These are phyloP conservation scores for Tripterygium wilfordii DNA, from an alignment of 177 flowering plant species.

Conservation along the genomic window DNA sequence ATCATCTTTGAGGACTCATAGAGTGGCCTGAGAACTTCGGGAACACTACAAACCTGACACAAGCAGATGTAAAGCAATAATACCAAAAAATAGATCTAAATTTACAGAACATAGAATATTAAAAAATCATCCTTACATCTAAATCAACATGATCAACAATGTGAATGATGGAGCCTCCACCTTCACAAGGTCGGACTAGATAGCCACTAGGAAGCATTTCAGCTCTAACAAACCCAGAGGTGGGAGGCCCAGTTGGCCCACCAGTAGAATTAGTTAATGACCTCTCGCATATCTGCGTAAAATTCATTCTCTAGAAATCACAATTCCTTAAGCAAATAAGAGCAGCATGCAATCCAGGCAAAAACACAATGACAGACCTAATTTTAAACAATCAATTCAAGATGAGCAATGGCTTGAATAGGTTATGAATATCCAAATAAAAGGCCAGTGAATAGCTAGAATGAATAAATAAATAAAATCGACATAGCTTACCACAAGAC, in stretches of 20 bases:
- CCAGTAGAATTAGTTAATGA: conserved; percentile 61
- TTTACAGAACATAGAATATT: background rate
- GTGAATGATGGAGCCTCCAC: conserved; percentile 81
- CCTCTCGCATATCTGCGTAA: conserved; percentile 73
- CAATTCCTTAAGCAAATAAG: too few species aligned
- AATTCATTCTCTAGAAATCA: too few species aligned
- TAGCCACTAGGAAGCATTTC: conserved; percentile 80
- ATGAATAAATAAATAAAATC: too few species aligned
- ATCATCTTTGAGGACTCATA: conserved; percentile 78
- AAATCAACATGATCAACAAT: conserved; percentile 82
- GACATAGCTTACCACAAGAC: conserved; percentile 55
- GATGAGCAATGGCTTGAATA: too few species aligned
- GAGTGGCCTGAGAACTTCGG: conserved; percentile 80
- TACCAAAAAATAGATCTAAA: background rate
- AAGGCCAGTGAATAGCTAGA: too few species aligned
- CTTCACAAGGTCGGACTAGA: conserved; percentile 84
- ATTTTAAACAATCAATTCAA: too few species aligned
- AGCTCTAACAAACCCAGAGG: conserved; percentile 58
- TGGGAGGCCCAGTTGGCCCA: conserved; percentile 63
- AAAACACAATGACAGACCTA: too few species aligned
- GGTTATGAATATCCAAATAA: background rate
- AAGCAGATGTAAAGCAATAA: background rate
- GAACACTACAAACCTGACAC: conserved; percentile 64
- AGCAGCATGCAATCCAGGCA: too few species aligned
- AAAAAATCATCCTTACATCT: conserved; percentile 40